phyloP scores from a whole-genome alignment of 73 alveolate species.

The Vitrella brassicaformis region DNA sequence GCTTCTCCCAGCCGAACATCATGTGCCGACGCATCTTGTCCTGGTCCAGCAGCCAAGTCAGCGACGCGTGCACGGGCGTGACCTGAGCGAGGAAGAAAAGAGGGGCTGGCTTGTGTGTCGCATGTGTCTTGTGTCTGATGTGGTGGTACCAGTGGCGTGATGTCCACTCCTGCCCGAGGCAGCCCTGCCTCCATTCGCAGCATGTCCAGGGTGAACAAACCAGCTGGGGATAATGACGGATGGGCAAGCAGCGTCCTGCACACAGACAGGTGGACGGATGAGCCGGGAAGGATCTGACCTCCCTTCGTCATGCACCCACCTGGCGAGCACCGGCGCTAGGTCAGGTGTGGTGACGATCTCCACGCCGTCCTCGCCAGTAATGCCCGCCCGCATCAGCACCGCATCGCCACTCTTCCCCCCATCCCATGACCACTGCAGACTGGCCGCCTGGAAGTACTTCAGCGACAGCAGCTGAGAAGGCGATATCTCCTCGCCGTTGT shows the following conservation, averaged over 20 bases:
- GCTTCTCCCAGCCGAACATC: constrained; percentile 32
- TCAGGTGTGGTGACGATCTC: too few species aligned
- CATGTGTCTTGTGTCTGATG: too few species aligned
- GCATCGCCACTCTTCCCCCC: background rate
- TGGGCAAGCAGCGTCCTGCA: too few species aligned
- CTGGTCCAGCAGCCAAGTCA: constrained; percentile 23
- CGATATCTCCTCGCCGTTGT: too few species aligned
- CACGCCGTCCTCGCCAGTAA: constrained; percentile 10
- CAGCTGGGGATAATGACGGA: constrained; percentile 9
- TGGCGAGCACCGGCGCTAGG: too few species aligned
- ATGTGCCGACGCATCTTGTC: constrained; percentile 15
- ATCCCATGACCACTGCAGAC: too few species aligned
- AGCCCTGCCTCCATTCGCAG: constrained; percentile 38
- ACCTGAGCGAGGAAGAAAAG: background rate
- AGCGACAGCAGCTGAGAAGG: too few species aligned
- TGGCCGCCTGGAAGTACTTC: too few species aligned
- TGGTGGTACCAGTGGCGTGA: background rate
- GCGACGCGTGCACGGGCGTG: constrained; percentile 14
- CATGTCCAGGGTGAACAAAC: constrained; percentile 23
- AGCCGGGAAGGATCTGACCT: too few species aligned
- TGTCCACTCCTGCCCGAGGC: constrained; percentile 19
- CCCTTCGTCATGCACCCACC: too few species aligned
- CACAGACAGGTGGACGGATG: too few species aligned
- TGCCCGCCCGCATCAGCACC: constrained; percentile 14
- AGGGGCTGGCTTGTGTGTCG: too few species aligned